phyloP scores from a whole-genome alignment of 2,329 filamentous ascomycete genomes.

The Fusarium decemcellulare region DNA sequence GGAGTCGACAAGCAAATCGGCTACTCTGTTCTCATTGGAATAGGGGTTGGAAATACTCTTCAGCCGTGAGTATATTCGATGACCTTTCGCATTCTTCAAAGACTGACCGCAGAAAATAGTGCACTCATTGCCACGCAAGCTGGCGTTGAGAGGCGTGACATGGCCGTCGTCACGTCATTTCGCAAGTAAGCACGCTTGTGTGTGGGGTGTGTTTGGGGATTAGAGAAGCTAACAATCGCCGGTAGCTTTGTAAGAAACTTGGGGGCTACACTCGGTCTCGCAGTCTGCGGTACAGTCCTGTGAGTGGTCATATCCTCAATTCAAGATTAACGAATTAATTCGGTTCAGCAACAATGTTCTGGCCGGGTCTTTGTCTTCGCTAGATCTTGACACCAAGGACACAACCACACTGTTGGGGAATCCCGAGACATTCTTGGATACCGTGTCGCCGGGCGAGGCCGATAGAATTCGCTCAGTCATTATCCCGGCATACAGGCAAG shows the following conservation, averaged over 20 bases:
- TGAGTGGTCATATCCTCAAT: slow-evolving; percentile 31
- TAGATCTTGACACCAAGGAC: slow-evolving; percentile 42
- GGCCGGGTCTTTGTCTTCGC: slow-evolving; percentile 44
- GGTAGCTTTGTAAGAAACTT: slow-evolving; percentile 57
- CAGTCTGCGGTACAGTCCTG: slow-evolving; percentile 57
- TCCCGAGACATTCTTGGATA: slow-evolving; percentile 51
- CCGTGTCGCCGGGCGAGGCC: slow-evolving; percentile 47
- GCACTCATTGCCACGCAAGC: slow-evolving; percentile 69
- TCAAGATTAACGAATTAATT: neutral
- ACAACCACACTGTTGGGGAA: slow-evolving; percentile 50
- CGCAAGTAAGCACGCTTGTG: slow-evolving; percentile 51
- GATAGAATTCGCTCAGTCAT: slow-evolving; percentile 49
- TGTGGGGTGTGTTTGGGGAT: no score
- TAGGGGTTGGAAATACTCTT: slow-evolving; percentile 66
- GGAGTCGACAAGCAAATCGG: slow-evolving; percentile 68
- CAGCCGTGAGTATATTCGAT: slow-evolving; percentile 56
- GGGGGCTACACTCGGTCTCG: slow-evolving; percentile 56
- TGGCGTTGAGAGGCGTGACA: slow-evolving; percentile 64
- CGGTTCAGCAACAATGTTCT: slow-evolving; percentile 55
- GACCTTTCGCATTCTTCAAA: neutral
- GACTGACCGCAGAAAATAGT: slow-evolving; percentile 37
- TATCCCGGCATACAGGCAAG: slow-evolving; percentile 53
- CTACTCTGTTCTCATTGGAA: slow-evolving; percentile 65
- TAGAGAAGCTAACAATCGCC: neutral
- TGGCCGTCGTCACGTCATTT: slow-evolving; percentile 61